These are phyloP conservation scores for Emericellopsis terricola DNA, from an alignment of 495 filamentous ascomycete species.

Conservation along the genomic window DNA sequence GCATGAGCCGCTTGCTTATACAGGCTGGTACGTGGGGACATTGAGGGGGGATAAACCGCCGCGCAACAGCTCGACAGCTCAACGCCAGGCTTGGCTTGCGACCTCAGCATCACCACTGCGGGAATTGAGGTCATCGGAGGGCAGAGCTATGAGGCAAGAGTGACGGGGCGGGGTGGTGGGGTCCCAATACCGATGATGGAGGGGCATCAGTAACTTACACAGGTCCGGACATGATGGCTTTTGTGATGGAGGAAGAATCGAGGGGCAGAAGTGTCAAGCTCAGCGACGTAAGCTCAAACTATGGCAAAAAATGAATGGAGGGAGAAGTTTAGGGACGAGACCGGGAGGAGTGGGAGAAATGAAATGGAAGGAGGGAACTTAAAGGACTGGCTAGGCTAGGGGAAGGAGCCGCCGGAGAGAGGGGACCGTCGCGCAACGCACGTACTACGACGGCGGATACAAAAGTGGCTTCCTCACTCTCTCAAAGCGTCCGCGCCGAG, in stretches of 20 bases:
- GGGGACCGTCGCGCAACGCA: too few relatives aligned
- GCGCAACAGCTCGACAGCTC: neutral
- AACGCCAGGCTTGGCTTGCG: neutral
- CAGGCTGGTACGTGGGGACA: constrained; percentile 18
- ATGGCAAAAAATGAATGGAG: constrained; percentile 4
- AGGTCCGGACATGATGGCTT: constrained; percentile 30
- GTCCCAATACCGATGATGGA: constrained; percentile 2
- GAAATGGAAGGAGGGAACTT: neutral
- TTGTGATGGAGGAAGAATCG: constrained; percentile 7
- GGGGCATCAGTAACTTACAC: constrained; percentile 24
- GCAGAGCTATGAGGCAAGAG: neutral
- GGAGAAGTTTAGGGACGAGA: constrained; percentile 4
- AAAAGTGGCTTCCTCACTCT: too few relatives aligned
- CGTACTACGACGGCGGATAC: too few relatives aligned
- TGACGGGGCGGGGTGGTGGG: constrained; percentile 6
- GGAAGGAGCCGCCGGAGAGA: too few relatives aligned
- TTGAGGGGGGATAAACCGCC: constrained; percentile 1
- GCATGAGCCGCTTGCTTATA: constrained; percentile 24
- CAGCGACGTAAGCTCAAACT: constrained; percentile 4
- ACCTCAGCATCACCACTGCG: constrained; percentile 1
- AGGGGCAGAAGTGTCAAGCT: neutral
- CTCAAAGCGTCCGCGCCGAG: too few relatives aligned
- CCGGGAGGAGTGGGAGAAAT: constrained; percentile 4
- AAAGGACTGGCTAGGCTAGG: too few relatives aligned
- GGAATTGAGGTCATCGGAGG: constrained; percentile 3